Evolutionary conservation across 2,329 filamentous ascomycete genomes (phyloP).

Genomic region (Ceratocystis papillata): DNA sequence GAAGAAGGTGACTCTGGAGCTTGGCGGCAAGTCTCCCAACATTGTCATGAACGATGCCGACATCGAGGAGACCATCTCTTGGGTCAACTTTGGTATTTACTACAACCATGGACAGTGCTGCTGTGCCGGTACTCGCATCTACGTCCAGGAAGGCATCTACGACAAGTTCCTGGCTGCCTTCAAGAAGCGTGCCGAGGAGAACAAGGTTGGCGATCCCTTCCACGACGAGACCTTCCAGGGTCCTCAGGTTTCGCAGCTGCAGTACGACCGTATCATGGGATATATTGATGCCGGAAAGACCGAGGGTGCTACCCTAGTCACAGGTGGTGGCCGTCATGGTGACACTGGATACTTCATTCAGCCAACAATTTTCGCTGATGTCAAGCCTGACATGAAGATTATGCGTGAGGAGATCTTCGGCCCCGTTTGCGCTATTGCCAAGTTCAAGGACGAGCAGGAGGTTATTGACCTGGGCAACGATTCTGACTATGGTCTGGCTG

Average conservation of each 20-base stretch:
- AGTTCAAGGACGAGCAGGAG: conserved; percentile 32
- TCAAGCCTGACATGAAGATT: conserved; percentile 34
- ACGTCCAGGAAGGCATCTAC: conserved; percentile 44
- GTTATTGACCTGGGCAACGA: conserved; percentile 33
- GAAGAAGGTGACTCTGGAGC: conserved; percentile 56
- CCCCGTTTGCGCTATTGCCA: conserved; percentile 49
- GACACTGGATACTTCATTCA: conserved; percentile 32
- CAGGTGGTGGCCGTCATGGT: conserved; percentile 28
- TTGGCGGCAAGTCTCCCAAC: conserved; percentile 57
- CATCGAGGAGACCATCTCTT: conserved; percentile 51
- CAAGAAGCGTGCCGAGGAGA: conserved; percentile 35
- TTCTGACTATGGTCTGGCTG: conserved; percentile 45
- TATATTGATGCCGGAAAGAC: conserved; percentile 39
- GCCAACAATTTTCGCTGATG: conserved; percentile 29
- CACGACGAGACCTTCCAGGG: conserved; percentile 33
- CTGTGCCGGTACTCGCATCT: conserved; percentile 48
- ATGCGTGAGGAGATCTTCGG: conserved; percentile 55
- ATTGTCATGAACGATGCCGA: conserved; percentile 57
- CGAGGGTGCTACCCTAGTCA: conserved; percentile 29
- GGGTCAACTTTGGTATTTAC: conserved; percentile 37
- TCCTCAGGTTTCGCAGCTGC: conserved; percentile 41
- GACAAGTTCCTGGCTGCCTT: conserved; percentile 50
- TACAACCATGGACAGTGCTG: conserved; percentile 49
- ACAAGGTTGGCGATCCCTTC: conserved; percentile 34
- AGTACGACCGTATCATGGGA: conserved; percentile 38